A percentile compares a stretch with the other conserved stretches of the same genome.
Conservation (phyloP, 495 filamentous ascomycete species). For the Aspergillus haitiensis region DNA sequence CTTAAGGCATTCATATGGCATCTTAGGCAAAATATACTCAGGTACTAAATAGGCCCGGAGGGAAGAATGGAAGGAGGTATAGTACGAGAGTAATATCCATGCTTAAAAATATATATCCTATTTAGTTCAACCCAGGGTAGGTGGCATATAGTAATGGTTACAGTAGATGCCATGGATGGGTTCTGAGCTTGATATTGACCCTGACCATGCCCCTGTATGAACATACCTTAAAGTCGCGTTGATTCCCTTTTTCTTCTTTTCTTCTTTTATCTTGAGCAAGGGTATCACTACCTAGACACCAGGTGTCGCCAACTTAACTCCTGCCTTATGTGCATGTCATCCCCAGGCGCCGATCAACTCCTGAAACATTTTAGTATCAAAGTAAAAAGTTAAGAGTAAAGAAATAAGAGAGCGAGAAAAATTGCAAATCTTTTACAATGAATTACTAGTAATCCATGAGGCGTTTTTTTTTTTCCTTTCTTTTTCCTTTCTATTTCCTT, state of each 20-base stretch:
- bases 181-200: neutral
- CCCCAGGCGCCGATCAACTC: slow-evolving; percentile 25
- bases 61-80: neutral
- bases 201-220: neutral
- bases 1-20: slow-evolving; percentile 14
- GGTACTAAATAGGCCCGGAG: neutral
- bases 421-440: slow-evolving; percentile 1
- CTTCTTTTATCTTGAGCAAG: slow-evolving; percentile 4
- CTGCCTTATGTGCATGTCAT: slow-evolving; percentile 24
- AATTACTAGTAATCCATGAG: neutral
- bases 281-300: slow-evolving; percentile 3
- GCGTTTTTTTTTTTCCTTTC: neutral
- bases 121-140: too few species aligned
- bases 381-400: slow-evolving; percentile 8
- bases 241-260: neutral
- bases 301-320: slow-evolving; percentile 8
- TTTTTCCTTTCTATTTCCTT: neutral
- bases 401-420: slow-evolving; percentile 9
- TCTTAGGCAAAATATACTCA: neutral
- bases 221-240: neutral
- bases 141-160: too few species aligned
- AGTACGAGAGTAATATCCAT: too few species aligned
- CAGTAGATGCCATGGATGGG: too few species aligned
- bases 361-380: slow-evolving; percentile 21
- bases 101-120: too few species aligned